These are phyloP conservation scores for Xerophyta viscosa DNA, from an alignment of 106 monocot genomes.

Conservation along the genomic window DNA sequence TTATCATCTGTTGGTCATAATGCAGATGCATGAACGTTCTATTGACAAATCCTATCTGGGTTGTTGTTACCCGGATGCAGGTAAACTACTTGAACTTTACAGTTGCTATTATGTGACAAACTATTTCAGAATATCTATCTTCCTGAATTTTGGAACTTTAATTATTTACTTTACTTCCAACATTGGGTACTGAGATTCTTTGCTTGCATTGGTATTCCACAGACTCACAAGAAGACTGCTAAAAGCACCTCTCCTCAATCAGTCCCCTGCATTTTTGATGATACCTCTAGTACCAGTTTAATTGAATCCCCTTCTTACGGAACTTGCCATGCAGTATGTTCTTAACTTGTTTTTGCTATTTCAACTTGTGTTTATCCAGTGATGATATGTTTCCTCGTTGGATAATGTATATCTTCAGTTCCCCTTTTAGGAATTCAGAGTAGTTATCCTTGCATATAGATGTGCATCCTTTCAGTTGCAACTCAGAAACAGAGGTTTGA, in stretches of 20 bases:
- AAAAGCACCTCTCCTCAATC: conserved; percentile 10
- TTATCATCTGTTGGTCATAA: too few relatives aligned
- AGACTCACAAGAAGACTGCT: conserved; percentile 67
- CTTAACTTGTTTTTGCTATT: too few relatives aligned
- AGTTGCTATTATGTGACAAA: background rate
- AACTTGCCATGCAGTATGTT: conserved; percentile 56
- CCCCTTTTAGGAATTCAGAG: too few relatives aligned
- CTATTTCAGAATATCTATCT: too few relatives aligned
- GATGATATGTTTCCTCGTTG: too few relatives aligned
- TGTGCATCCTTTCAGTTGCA: too few relatives aligned
- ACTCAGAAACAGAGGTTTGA: too few relatives aligned
- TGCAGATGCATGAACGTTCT: conserved; percentile 95
- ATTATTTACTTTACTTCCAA: background rate
- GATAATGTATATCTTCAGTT: too few relatives aligned
- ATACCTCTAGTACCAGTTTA: conserved; percentile 13
- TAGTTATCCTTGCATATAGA: too few relatives aligned
- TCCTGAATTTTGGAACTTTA: too few relatives aligned
- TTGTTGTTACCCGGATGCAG: conserved; percentile 94
- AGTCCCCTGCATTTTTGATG: conserved; percentile 19
- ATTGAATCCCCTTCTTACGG: conserved; percentile 45
- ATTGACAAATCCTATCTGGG: conserved; percentile 96
- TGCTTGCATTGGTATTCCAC: conserved; percentile 4
- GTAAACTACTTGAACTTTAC: conserved; percentile 19
- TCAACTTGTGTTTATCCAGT: too few relatives aligned
- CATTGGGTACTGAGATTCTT: background rate